Evolutionary conservation across 108 stramenopile genomes (phyloP).

Genomic region (Nitzschia sp.): DNA sequence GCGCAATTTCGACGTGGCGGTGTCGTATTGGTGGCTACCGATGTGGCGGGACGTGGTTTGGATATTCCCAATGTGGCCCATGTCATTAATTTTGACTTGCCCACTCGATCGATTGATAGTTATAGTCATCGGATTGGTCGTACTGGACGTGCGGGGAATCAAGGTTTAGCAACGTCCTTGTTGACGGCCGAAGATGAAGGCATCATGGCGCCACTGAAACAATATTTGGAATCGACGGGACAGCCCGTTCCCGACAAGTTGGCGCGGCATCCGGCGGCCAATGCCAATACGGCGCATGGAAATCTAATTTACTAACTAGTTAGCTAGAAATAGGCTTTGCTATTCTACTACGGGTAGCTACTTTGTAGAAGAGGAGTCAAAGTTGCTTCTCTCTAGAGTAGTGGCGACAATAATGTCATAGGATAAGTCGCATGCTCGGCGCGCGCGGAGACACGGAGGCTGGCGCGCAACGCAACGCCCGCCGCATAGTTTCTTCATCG

Average conservation of each 20-base stretch:
- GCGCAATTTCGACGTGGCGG: constrained; percentile 80
- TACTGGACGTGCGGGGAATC: constrained; percentile 97
- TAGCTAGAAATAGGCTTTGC: no score
- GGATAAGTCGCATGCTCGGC: no score
- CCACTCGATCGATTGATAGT: constrained; percentile 89
- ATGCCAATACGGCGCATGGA: constrained; percentile 2
- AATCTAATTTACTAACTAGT: constrained; percentile 33
- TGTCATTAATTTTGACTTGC: constrained; percentile 97
- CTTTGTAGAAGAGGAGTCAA: no score
- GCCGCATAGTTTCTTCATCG: no score
- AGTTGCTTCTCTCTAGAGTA: no score
- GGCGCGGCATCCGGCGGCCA: constrained; percentile 74
- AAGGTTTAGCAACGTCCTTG: constrained; percentile 92
- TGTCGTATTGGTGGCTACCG: constrained; percentile 89
- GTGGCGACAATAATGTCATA: no score
- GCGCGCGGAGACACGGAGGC: no score
- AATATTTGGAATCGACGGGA: constrained; percentile 83
- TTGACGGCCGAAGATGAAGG: constrained; percentile 92
- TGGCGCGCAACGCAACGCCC: no score
- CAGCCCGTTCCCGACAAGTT: constrained; percentile 75
- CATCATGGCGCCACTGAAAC: constrained; percentile 85
- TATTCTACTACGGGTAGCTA: no score
- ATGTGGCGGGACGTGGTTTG: constrained; percentile 96
- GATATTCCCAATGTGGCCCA: constrained; percentile 96
- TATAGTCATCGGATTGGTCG: constrained; percentile 98